These are phyloP conservation scores for Suillus alpinus DNA, from an alignment of 768 basidiomycete species.

Conservation along the genomic window DNA sequence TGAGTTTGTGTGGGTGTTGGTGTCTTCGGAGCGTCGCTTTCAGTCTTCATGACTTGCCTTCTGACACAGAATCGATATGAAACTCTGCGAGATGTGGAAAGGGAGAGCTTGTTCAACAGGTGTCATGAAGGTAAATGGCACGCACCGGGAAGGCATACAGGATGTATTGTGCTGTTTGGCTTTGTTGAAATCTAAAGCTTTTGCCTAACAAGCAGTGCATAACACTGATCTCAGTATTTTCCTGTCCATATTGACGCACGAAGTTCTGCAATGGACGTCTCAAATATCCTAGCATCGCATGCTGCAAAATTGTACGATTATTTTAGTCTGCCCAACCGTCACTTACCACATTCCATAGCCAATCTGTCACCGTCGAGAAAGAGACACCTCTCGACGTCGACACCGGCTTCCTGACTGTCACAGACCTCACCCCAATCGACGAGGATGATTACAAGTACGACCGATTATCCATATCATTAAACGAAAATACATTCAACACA, in stretches of 20 bases:
- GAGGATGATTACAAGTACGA: slow-evolving; percentile 77
- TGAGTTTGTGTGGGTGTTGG: slow-evolving; percentile 31
- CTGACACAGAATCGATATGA: not conserved
- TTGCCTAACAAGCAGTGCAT: slow-evolving; percentile 10
- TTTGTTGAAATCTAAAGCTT: slow-evolving; percentile 20
- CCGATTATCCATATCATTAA: not conserved
- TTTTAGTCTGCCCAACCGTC: not conserved
- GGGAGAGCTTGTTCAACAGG: not conserved
- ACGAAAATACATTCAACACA: not conserved
- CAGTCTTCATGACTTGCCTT: slow-evolving; percentile 38
- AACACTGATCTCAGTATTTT: not conserved
- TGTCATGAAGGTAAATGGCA: not conserved
- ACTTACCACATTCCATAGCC: slow-evolving; percentile 39
- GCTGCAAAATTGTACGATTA: slow-evolving; percentile 64
- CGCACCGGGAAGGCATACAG: not conserved
- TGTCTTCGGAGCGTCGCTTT: slow-evolving; percentile 35
- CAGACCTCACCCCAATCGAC: slow-evolving; percentile 87
- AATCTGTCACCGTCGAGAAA: slow-evolving; percentile 69
- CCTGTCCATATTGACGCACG: not conserved
- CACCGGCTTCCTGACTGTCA: slow-evolving; percentile 77
- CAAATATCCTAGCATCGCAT: slow-evolving; percentile 72
- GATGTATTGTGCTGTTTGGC: slow-evolving; percentile 15
- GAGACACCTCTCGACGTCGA: slow-evolving; percentile 81
- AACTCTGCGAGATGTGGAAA: not conserved
- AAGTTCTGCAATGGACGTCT: slow-evolving; percentile 68